Base-by-base conservation (phyloP, 169 alveolate genomes). In the Cryptosporidium ryanae region DNA sequence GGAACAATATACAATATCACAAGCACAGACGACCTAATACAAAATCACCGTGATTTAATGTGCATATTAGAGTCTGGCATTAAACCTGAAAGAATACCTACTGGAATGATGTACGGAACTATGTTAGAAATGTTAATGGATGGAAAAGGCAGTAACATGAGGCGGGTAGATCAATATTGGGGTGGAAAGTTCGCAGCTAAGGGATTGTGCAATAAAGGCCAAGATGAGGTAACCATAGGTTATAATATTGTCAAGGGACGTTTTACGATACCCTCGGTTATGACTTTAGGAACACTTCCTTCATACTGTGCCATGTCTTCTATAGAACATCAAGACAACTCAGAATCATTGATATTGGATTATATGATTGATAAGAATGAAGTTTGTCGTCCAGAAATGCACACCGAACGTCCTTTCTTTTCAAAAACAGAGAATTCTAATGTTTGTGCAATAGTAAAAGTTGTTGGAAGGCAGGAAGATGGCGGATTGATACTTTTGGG, bases 401-500 rank as follows among this genome's bases (percentile, higher is more conserved):
- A 55, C 27, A 59, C 64, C 3, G 54, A 76, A 57, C 59, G 64
- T 38, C 87, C 87, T 57, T 76, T 76, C 76, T 76, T 76, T 29
- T 59, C 76, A 13, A 76, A 38, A 17, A 55, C 76, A 43, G 87
- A 76, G 27, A 52, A 55, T 57, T 15, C 50, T 32, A 76, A 76
- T 76, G 87, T 76, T 59, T 76, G 87, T 61, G 87, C 87, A 23
- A 76, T 76, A 23, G 87, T 76, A 1, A 76, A 76, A 18, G 68
- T 61, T 32, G 87, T 76, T 57, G 87, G 87, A 3, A 52, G 71
- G 15, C 68, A 55, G 23, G 48, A 57, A 59, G 87, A 76, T 55
- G 87, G 87, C n/a, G 87, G 87, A 43, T 50, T 76, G 13, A 76
- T 76, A 38, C 48, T 76, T 57, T 65, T 76, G n/a, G 87, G 87